Evolutionary conservation across 1,284 basidiomycete species (phyloP).

Genomic region (Ustilago vetiveriae): DNA sequence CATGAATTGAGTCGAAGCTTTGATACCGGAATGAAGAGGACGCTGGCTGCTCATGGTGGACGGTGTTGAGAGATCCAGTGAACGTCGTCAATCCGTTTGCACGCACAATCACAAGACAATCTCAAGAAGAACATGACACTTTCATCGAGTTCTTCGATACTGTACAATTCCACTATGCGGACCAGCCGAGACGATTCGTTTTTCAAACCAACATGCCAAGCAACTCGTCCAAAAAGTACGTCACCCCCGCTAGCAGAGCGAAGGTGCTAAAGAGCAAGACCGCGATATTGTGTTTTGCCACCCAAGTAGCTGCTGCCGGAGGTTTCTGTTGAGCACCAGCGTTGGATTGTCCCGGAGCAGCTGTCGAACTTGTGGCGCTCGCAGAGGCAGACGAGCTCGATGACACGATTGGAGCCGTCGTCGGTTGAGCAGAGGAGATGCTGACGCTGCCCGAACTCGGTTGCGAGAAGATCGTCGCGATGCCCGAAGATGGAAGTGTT

Average conservation of each 20-base stretch:
- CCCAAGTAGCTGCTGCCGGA: slow-evolving; percentile 14
- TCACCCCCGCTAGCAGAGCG: slow-evolving; percentile 34
- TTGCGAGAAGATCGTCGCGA: slow-evolving; percentile 29
- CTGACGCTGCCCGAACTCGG: not conserved
- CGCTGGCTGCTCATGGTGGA: too few relatives aligned
- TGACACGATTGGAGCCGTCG: not conserved
- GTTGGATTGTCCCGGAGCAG: slow-evolving; percentile 18
- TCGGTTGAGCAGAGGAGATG: slow-evolving; percentile 1
- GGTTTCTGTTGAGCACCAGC: slow-evolving; percentile 4
- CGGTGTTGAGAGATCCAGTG: too few relatives aligned
- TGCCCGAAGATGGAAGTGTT: slow-evolving; percentile 24
- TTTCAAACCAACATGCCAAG: slow-evolving; percentile 36
- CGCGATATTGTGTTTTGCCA: slow-evolving; percentile 33
- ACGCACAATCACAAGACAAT: too few relatives aligned
- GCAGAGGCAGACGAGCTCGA: not conserved
- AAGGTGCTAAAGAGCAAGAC: slow-evolving; percentile 32
- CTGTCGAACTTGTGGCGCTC: slow-evolving; percentile 1
- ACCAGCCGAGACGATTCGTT: too few relatives aligned
- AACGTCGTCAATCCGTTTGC: too few relatives aligned
- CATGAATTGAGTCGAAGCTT: too few relatives aligned
- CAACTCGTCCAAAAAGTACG: slow-evolving; percentile 43
- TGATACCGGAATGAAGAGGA: too few relatives aligned
- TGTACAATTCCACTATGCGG: too few relatives aligned
- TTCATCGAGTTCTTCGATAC: too few relatives aligned
- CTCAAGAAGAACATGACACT: too few relatives aligned